Base-by-base conservation (phyloP, 352 stramenopile genomes). In the Globisporangium camurandrum region DNA sequence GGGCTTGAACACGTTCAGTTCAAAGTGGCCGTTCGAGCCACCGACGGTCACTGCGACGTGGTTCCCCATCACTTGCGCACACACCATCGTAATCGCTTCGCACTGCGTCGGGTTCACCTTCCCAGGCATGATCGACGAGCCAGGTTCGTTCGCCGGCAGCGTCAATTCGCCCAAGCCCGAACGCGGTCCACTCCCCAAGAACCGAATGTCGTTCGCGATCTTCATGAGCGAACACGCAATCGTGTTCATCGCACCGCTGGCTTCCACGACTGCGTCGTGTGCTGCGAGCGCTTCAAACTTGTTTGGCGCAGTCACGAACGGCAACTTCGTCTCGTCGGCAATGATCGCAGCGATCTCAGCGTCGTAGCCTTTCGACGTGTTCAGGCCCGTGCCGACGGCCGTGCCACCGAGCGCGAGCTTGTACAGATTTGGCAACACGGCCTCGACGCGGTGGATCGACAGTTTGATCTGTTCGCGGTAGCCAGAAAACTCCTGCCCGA, bases 1-100 rank as follows among this genome's bases (percentile, higher is more conserved):
- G 16, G 95, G 95, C 69, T 98, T 98, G 74, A 98, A 98, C 30
- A 98, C 93, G 65, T 98, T 98, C 20, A 98, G 75, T 69, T 98
- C 93, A 62, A 98, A 98, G 54, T 98, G 93, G 56, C 95, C 95
- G 64, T 98, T 95, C 38, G 84, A 83, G 31, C 93, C 93, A 49
- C 87, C 90, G 16, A 98, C 64, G 1, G 91, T 95, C 57, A 98
- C 87, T 23, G 93, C 73, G 2, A 92, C 80, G 71, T 98, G 81
- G 75, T 98, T 98, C 51, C 95, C 95, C 73, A 99, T 98, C 14
- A 98, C 87, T 58, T 88, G 75, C 42, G 92, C 91, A 61, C 88
- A 97, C 37, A 97, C 93, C 95, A 98, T 98, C 23, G 94, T 98
- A 22, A 98, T 71, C 22, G 95, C 92, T 62, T 98, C 95, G 66